Evolutionary conservation across 768 basidiomycete genomes (phyloP).

Genomic region (Tulasnella sp.): DNA sequence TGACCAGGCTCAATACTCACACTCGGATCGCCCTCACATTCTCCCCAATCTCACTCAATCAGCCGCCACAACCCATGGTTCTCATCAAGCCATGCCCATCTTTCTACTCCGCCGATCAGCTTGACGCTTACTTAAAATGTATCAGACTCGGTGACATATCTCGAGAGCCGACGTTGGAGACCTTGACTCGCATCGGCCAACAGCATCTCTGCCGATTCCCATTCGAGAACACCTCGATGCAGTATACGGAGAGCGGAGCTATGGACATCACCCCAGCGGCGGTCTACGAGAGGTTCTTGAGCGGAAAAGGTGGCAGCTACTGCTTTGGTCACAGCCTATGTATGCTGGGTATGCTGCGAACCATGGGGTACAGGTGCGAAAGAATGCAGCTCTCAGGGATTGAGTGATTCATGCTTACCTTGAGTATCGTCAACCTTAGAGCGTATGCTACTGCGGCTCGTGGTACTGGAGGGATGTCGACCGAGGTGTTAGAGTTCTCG

Average conservation of each 20-base stretch:
- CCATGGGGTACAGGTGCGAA: neutral
- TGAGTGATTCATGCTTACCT: too few species aligned
- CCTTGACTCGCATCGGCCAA: neutral
- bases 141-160: neutral
- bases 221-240: constrained; percentile 2
- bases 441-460: too few species aligned
- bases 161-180: constrained; percentile 1
- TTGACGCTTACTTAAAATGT: neutral
- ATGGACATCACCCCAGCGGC: neutral
- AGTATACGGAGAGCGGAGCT: neutral
- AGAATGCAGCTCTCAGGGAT: too few species aligned
- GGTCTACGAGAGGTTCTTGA: neutral
- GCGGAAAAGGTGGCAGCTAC: neutral
- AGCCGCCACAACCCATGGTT: too few species aligned
- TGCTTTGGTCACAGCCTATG: neutral
- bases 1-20: too few species aligned
- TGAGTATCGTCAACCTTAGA: too few species aligned
- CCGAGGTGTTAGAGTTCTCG: too few species aligned
- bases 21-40: too few species aligned
- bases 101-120: constrained; percentile 8
- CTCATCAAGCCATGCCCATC: constrained; percentile 4
- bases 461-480: too few species aligned
- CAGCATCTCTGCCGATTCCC: neutral
- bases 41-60: too few species aligned
- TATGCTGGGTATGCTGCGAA: neutral